A percentile compares a stretch with the other conserved stretches of the same genome.
phyloP scores from a whole-genome alignment of 2,329 filamentous ascomycete genomes.

The Ophiocordyceps sinensis region DNA sequence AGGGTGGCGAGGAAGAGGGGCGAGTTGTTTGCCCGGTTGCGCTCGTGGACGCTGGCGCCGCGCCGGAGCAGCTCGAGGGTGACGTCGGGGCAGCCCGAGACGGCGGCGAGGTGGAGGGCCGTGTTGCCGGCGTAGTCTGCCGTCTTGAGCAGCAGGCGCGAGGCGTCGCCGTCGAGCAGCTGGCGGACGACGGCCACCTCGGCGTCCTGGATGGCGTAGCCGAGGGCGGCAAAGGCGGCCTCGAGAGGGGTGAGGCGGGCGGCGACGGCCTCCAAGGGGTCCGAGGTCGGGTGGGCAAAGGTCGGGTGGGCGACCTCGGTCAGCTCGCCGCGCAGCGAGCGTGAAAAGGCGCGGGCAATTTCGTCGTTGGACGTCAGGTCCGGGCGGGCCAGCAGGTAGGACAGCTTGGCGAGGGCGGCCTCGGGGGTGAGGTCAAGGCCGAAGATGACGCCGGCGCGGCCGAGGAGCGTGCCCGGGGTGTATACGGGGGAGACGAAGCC shows the following conservation, averaged over 20 bases:
- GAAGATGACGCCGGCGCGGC: constrained; percentile 73
- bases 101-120: constrained; percentile 41
- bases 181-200: constrained; percentile 51
- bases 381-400: constrained; percentile 63
- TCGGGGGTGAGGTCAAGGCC: constrained; percentile 83
- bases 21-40: constrained; percentile 52
- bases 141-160: constrained; percentile 49
- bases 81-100: constrained; percentile 38
- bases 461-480: constrained; percentile 62
- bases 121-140: constrained; percentile 76
- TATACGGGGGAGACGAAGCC: constrained; percentile 69
- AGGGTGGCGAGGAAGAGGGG: constrained; percentile 49
- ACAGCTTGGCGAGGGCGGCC: constrained; percentile 80
- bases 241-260: constrained; percentile 31
- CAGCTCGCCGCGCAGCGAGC: constrained; percentile 70
- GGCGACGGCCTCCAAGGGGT: constrained; percentile 27
- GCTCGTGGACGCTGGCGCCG: constrained; percentile 52
- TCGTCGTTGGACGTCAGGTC: constrained; percentile 43
- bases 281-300: constrained; percentile 56
- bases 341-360: constrained; percentile 56
- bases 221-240: constrained; percentile 61
- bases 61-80: constrained; percentile 42
- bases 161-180: constrained; percentile 51
- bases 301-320: constrained; percentile 59
- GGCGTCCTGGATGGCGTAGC: constrained; percentile 64